phyloP scores from a whole-genome alignment of 2,329 filamentous ascomycete species.

The Claviceps humidiphila region DNA sequence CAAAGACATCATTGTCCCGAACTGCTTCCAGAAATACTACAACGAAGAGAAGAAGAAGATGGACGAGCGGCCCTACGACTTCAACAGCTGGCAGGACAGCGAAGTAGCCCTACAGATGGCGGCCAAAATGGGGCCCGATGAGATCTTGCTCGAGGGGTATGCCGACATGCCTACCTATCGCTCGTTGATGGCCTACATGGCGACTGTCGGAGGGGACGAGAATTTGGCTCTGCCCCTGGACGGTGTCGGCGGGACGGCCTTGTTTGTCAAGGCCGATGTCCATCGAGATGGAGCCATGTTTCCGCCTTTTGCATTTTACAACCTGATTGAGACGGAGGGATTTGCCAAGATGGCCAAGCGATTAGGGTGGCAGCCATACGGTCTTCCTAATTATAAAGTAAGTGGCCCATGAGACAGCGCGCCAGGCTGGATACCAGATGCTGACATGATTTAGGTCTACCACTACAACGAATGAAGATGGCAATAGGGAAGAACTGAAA shows the following conservation, averaged over 20 bases:
- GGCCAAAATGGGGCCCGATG: constrained; percentile 72
- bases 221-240: constrained; percentile 63
- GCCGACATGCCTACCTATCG: constrained; percentile 86
- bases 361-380: constrained; percentile 71
- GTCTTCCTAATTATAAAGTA: constrained; percentile 96
- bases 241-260: constrained; percentile 82
- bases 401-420: constrained; percentile 17
- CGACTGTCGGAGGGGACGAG: constrained; percentile 40
- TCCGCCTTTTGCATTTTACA: constrained; percentile 88
- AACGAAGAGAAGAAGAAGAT: constrained; percentile 55
- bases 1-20: constrained; percentile 84
- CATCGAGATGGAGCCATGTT: constrained; percentile 98
- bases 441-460: constrained; percentile 48
- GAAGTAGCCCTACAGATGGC: constrained; percentile 63
- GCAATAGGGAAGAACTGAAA: background rate
- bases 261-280: constrained; percentile 92
- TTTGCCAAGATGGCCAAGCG: constrained; percentile 95
- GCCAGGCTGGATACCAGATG: background rate
- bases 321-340: constrained; percentile 94
- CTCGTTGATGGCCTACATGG: constrained; percentile 78
- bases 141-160: constrained; percentile 89
- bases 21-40: constrained; percentile 82
- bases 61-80: constrained; percentile 81
- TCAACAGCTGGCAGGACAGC: constrained; percentile 95
- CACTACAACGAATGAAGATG: constrained; percentile 71